Conservation (phyloP, 2,329 filamentous ascomycete genomes). For the Didymosphaeria variabile region DNA sequence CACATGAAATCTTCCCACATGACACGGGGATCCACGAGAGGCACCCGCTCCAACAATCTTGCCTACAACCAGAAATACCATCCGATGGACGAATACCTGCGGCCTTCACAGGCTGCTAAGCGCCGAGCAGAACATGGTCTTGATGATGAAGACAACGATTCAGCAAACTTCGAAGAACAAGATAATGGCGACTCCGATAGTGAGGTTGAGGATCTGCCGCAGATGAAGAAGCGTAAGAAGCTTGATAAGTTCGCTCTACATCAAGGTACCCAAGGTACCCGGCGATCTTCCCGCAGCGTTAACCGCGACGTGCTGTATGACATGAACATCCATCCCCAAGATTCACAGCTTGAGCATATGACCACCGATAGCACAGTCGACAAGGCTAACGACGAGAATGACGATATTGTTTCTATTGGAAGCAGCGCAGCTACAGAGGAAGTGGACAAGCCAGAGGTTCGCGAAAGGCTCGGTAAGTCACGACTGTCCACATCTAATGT, state of each 20-base stretch:
- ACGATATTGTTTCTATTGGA: constrained; percentile 8
- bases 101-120: constrained; percentile 39
- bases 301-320: constrained; percentile 34
- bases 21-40: constrained; percentile 20
- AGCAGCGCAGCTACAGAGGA: constrained; percentile 5
- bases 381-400: background rate
- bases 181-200: constrained; percentile 17
- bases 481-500: background rate
- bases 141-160: constrained; percentile 14
- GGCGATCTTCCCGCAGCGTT: constrained; percentile 37
- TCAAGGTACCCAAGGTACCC: constrained; percentile 16
- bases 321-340: constrained; percentile 41
- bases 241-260: constrained; percentile 7
- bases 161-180: constrained; percentile 12
- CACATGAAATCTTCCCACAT: constrained; percentile 14
- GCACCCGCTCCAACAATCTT: constrained; percentile 27
- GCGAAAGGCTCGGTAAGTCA: background rate
- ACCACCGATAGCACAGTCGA: background rate
- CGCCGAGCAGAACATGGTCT: constrained; percentile 32
- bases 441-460: background rate
- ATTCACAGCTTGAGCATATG: constrained; percentile 23
- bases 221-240: constrained; percentile 22
- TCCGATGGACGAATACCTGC: constrained; percentile 43
- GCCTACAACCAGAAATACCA: constrained; percentile 45
- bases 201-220: constrained; percentile 15